A percentile compares a stretch with the other conserved stretches of the same genome.
Evolutionary conservation across 1,284 basidiomycete species (phyloP).

Genomic region (Ceratobasidium sp.): DNA sequence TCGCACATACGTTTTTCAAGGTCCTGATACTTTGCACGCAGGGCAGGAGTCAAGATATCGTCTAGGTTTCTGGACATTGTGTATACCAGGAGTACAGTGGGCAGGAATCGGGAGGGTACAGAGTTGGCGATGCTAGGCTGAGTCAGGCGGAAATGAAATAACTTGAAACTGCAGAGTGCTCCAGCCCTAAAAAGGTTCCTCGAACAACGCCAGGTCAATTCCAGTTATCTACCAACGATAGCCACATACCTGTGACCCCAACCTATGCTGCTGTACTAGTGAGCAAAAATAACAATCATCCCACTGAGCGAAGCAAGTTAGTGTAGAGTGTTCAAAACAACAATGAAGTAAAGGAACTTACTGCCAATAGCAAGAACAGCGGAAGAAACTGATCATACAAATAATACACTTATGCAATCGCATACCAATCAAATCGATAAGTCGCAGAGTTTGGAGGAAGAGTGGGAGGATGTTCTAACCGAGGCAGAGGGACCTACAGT

Average conservation of each 20-base stretch:
- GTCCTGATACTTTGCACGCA: neutral
- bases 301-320: too few relatives aligned
- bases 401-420: too few relatives aligned
- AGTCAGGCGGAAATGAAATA: slow-evolving; percentile 8
- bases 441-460: too few relatives aligned
- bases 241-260: neutral
- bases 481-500: too few relatives aligned
- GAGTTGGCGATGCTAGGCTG: neutral
- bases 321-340: too few relatives aligned
- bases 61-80: slow-evolving; percentile 1
- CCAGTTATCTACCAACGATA: neutral
- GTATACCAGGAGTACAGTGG: neutral
- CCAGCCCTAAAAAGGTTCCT: neutral
- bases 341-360: too few relatives aligned
- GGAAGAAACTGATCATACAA: too few relatives aligned
- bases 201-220: neutral
- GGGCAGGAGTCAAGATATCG: neutral
- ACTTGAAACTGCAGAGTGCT: neutral
- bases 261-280: neutral
- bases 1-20: slow-evolving; percentile 24
- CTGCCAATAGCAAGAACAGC: too few relatives aligned
- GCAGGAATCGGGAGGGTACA: neutral
- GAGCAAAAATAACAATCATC: too few relatives aligned
- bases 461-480: too few relatives aligned
- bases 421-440: too few relatives aligned